Conservation (phyloP, 2,329 filamentous ascomycete genomes). For the Pyrenochaeta sp. region DNA sequence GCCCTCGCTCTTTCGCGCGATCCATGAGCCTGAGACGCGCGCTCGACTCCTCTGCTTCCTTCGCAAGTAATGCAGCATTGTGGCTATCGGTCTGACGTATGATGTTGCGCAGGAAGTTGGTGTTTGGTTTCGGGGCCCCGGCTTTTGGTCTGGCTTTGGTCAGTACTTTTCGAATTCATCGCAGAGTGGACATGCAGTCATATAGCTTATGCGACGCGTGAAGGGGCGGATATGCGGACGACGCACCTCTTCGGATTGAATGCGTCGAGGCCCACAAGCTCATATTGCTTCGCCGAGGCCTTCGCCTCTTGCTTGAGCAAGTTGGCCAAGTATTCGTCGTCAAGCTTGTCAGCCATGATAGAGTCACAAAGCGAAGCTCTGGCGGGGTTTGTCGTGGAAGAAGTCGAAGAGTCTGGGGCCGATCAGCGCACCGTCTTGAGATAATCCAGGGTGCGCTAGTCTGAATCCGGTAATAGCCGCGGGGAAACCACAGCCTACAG, state of each 20-base stretch:
- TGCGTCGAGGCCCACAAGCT: conserved; percentile 75
- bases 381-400: background rate
- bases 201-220: conserved; percentile 4
- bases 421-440: conserved; percentile 6
- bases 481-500: conserved; percentile 27
- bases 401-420: conserved; percentile 1
- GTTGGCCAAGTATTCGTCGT: conserved; percentile 80
- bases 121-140: conserved; percentile 86
- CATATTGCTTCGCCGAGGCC: conserved; percentile 75
- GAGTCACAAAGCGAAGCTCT: background rate
- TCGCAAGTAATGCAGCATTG: conserved; percentile 85
- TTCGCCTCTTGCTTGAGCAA: conserved; percentile 83
- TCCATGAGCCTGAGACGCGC: conserved; percentile 67
- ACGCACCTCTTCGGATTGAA: conserved; percentile 64
- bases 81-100: conserved; percentile 88
- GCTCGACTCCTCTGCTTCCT: conserved; percentile 80
- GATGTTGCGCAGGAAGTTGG: conserved; percentile 84
- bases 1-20: conserved; percentile 20
- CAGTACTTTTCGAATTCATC: background rate
- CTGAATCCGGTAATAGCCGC: conserved; percentile 25
- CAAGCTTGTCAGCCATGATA: conserved; percentile 44
- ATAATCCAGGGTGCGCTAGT: conserved; percentile 17
- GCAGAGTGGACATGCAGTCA: conserved; percentile 11
- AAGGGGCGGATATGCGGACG: conserved; percentile 5
- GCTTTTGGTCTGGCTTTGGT: conserved; percentile 61